A percentile compares a stretch with the other conserved stretches of the same genome.
phyloP scores from a whole-genome alignment of 352 stramenopile genomes.

The Nothophytophthora sp. region DNA sequence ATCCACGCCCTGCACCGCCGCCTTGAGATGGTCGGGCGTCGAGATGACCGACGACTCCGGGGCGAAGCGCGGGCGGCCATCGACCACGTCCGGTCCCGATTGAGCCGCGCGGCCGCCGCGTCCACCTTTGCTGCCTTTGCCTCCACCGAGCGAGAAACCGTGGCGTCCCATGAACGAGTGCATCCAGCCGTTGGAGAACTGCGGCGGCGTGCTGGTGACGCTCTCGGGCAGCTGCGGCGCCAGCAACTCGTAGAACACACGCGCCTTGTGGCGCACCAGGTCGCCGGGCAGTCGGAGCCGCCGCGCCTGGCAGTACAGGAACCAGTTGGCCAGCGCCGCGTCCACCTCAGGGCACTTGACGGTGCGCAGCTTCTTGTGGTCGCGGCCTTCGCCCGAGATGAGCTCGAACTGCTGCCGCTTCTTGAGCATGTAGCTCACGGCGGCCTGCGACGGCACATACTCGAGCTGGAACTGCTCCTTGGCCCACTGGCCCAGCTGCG shows the following conservation, averaged over 20 bases:
- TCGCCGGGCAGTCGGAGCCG: constrained; percentile 67
- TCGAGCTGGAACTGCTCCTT: constrained; percentile 65
- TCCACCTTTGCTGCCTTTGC: constrained; percentile 23
- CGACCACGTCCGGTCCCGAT: constrained; percentile 14
- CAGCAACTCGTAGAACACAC: constrained; percentile 69
- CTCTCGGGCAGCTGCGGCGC: constrained; percentile 31
- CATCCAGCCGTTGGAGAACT: constrained; percentile 90
- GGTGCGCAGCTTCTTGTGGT: constrained; percentile 73
- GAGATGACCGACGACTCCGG: constrained; percentile 46
- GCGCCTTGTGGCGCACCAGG: constrained; percentile 74
- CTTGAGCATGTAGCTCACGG: constrained; percentile 85
- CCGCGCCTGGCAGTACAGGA: constrained; percentile 67
- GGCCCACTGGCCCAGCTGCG: constrained; percentile 73
- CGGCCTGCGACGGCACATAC: constrained; percentile 73
- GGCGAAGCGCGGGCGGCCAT: constrained; percentile 26
- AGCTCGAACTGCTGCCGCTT: constrained; percentile 68
- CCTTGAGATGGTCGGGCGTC: constrained; percentile 42
- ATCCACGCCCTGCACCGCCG: constrained; percentile 42
- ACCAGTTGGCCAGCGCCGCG: constrained; percentile 80
- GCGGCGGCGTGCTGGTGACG: constrained; percentile 40
- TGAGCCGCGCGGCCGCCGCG: constrained; percentile 6
- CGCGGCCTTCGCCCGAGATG: constrained; percentile 73
- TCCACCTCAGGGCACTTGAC: constrained; percentile 82
- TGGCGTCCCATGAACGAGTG: constrained; percentile 82
- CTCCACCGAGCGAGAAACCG: constrained; percentile 48